Base-by-base conservation (phyloP, 306 rosid genomes). In the Senna siamea region DNA sequence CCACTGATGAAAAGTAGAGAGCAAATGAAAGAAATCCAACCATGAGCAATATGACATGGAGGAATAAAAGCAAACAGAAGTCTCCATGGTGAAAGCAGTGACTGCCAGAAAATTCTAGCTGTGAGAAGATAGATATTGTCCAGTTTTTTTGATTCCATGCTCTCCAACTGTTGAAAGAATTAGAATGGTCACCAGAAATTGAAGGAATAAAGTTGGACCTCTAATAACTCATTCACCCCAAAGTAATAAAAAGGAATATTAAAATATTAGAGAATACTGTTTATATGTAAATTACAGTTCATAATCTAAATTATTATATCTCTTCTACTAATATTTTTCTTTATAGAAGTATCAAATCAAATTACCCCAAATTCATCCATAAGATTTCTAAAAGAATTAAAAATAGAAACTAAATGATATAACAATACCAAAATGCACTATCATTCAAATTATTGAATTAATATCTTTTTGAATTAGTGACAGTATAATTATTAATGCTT, bases 21-120 rank as follows among this genome's bases (percentile, higher is more conserved):
- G 79, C 92, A 78, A 69, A 88, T 79, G 83, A 94, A 94, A 78
- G 99, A 89, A 62, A 87, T 61, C 99, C 99, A 94, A 57, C 99
- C 99, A 80, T 91, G 97, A 77, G 91, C 93, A 69, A 94, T 88
- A 76, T 77, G 84, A 62, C 81, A 89, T 8, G 96, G 99, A 78
- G 99, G 99, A 72, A 94, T 88, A 81, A 89, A 80, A 41, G 97
- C 96, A 83, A 94, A 92, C 53, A 91, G 74, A 80, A 91, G 72
- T 66, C 86, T 94, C 96, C 99, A 94, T 10, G 97, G 99, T 69
- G 67, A 82, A 80, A 87, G 83, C 77, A 94, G 76, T 64, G 65
- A 66, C 72, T 84, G 88, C 96, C 96, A 88, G 80, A 68, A 86
- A 66, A 85, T 62, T 66, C 78, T 78, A 46, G 92, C 89, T 4